A percentile compares a stretch with the other conserved stretches of the same genome.
phyloP scores from a whole-genome alignment of 2,329 filamentous ascomycete genomes.

The Fusarium albidum region DNA sequence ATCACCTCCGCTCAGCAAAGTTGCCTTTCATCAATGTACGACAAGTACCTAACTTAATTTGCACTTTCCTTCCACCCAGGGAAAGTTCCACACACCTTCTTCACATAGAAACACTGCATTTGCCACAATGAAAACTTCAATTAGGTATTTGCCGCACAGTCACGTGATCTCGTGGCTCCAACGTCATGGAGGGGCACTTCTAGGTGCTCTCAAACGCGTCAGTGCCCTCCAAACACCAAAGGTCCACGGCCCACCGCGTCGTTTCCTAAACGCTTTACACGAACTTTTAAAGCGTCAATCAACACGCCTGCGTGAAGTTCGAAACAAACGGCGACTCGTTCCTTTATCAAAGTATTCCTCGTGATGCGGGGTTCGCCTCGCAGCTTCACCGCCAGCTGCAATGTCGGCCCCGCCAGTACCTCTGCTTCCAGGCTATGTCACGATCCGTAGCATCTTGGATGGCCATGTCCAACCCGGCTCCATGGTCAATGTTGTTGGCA shows the following conservation, averaged over 20 bases:
- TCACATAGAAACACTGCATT: slow-evolving; percentile 3
- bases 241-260: slow-evolving; percentile 27
- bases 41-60: no score
- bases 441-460: slow-evolving; percentile 55
- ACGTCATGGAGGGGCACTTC: slow-evolving; percentile 2
- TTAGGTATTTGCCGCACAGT: slow-evolving; percentile 33
- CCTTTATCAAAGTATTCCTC: background rate
- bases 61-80: background rate
- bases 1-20: no score
- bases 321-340: background rate
- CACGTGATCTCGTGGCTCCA: slow-evolving; percentile 41
- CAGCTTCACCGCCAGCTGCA: slow-evolving; percentile 6
- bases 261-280: slow-evolving; percentile 3
- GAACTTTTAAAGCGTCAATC: background rate
- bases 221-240: background rate
- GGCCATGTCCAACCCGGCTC: slow-evolving; percentile 39
- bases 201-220: background rate
- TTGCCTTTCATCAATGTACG: no score
- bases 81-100: background rate
- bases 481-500: slow-evolving; percentile 70
- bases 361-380: slow-evolving; percentile 13
- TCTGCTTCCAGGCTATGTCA: slow-evolving; percentile 37
- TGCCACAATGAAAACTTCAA: slow-evolving; percentile 5
- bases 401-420: slow-evolving; percentile 23
- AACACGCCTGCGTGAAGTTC: slow-evolving; percentile 15